Conservation (phyloP, 768 basidiomycete genomes). For the Kwoniella bestiolae region DNA sequence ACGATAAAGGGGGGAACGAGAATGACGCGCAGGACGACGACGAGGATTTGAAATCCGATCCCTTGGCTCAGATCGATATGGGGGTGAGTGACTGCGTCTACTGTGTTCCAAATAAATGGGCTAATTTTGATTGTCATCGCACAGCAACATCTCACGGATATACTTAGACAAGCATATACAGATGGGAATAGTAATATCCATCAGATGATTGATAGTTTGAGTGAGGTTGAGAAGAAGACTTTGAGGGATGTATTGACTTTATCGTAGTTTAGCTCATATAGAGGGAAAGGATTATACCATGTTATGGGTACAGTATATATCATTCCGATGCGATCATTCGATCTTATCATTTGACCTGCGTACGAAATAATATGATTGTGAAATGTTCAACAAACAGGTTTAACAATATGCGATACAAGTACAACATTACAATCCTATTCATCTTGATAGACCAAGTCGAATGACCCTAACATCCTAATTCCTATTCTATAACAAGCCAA, state of each 20-base stretch:
- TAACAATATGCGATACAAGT: too few species aligned
- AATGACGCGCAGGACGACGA: conserved; percentile 74
- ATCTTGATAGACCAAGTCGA: background rate
- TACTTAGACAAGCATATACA: conserved; percentile 56
- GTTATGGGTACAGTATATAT: too few species aligned
- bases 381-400: too few species aligned
- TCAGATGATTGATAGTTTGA: conserved; percentile 46
- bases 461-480: background rate
- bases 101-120: background rate
- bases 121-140: background rate
- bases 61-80: conserved; percentile 85
- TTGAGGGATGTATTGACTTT: conserved; percentile 49
- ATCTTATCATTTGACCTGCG: too few species aligned
- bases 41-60: conserved; percentile 84
- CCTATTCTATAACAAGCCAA: background rate
- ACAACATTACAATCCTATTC: background rate
- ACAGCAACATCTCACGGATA: conserved; percentile 53
- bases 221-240: conserved; percentile 52
- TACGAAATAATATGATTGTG: too few species aligned
- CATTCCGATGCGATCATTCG: too few species aligned
- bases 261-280: too few species aligned
- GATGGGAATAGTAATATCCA: conserved; percentile 52
- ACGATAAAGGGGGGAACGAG: conserved; percentile 78
- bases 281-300: too few species aligned
- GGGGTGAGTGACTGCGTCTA: conserved; percentile 59